Evolutionary conservation across 176 grass and related monocot genomes (phyloP), one percentile per base, ranked within the genome.

Genomic region (Eremochloa ophiuroides): DNA sequence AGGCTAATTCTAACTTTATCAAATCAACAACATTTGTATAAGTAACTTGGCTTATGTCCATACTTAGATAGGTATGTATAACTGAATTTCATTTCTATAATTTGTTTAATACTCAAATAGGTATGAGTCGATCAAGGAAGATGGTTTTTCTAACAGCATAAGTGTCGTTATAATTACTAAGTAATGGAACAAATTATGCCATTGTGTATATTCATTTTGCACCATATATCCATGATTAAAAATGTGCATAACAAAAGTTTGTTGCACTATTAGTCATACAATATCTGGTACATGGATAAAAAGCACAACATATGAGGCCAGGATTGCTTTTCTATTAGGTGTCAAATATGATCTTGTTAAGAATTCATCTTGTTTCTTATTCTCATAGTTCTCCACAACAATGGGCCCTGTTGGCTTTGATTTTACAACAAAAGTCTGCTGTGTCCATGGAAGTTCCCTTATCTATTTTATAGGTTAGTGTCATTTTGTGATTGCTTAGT

Each of bases 361-460:
- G 17, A 47, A 34, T 28, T 9, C 3, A 8, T 15, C 6, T 33
- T 42, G 20, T 41, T 31, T 61, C 20, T 18, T 34, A 17, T 79
- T 79, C 61, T 66, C 43, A 8, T 78, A 48, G 9, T 78, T 78
- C 4, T 66, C 61, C 76, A 65, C 10, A 47, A 14, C 8, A 65
- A 34, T n/a, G 29, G 28, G 29, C 27, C 16, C 1, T 47, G 26
- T 31, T 17, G 56, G 10, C 22, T 31, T 78, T 65, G 40, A 23
- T 46, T 65, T 47, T 29, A 30, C 2, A 28, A 46, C 46, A 66
- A 64, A 35, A 8, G 11, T 66, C 7, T 73, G 60, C 67, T 74
- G 9, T 41, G 10, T 75, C 20, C 65, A n/a, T 34, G 80, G 66
- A 88, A 83, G 23, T 73, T 59, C 22, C 22, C 22, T 56, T 69